Evolutionary conservation across 176 grass and related monocot species (phyloP).

Genomic region (Panicum miliaceum): DNA sequence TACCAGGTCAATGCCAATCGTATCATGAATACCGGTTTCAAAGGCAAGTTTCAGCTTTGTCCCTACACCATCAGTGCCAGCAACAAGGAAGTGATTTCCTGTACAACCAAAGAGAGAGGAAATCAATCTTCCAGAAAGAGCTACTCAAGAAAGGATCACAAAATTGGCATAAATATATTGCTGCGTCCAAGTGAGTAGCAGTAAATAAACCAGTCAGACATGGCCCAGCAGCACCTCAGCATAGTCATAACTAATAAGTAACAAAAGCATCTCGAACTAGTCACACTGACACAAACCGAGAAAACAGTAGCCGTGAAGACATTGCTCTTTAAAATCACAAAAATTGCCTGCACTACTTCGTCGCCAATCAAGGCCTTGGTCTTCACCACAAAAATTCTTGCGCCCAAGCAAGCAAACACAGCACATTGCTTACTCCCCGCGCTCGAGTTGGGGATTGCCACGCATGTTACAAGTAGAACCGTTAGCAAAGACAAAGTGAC

Average conservation of each 20-base stretch:
- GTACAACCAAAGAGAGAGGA: conserved; percentile 17
- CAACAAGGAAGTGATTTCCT: conserved; percentile 86
- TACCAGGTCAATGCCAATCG: conserved; percentile 96
- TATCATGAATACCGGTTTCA: conserved; percentile 96
- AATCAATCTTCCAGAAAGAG: neutral
- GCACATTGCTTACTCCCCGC: neutral
- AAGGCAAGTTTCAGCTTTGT: conserved; percentile 97
- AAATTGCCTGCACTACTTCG: neutral
- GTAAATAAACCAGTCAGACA: neutral
- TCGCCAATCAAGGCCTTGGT: neutral
- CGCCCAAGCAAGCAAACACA: neutral
- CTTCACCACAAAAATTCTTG: neutral
- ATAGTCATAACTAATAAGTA: neutral
- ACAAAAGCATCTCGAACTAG: neutral
- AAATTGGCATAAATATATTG: neutral
- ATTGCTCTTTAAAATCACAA: neutral
- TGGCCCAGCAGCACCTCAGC: neutral
- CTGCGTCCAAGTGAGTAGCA: neutral
- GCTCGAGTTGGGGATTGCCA: neutral
- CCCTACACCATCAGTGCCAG: conserved; percentile 87
- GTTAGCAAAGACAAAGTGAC: neutral
- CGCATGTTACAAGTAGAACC: neutral
- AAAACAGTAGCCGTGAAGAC: neutral
- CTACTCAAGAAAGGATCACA: neutral
- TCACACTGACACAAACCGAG: neutral